These are phyloP conservation scores for Coemansia umbellata DNA, from an alignment of 192 early-diverging fungal species.

Conservation along the genomic window DNA sequence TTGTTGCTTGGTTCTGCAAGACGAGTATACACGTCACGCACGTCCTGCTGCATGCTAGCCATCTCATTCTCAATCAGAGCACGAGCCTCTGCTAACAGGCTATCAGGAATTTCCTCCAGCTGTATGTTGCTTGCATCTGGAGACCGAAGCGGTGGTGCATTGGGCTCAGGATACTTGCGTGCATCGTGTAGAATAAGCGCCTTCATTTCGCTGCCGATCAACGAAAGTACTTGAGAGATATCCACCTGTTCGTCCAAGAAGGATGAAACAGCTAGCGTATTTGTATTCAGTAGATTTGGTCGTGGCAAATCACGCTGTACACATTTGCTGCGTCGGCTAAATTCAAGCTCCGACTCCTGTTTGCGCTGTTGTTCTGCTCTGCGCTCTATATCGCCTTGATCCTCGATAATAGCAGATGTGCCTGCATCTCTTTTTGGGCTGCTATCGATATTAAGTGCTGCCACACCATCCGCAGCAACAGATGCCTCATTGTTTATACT, in stretches of 20 bases:
- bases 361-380: constrained; percentile 52
- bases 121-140: constrained; percentile 3
- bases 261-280: constrained; percentile 6
- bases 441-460: constrained; percentile 5
- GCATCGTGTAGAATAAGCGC: constrained; percentile 69
- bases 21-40: constrained; percentile 6
- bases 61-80: constrained; percentile 55
- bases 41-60: constrained; percentile 3
- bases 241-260: neutral
- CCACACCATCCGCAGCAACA: constrained; percentile 9
- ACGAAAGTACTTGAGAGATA: constrained; percentile 31
- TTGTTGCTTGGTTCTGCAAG: constrained; percentile 18
- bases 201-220: constrained; percentile 74
- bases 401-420: constrained; percentile 41
- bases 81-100: constrained; percentile 56
- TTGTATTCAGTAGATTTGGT: constrained; percentile 45
- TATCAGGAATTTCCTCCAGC: constrained; percentile 56
- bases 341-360: constrained; percentile 43
- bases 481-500: constrained; percentile 4
- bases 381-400: constrained; percentile 75
- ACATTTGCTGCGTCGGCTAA: constrained; percentile 65
- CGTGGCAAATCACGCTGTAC: constrained; percentile 77
- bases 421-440: neutral
- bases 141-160: constrained; percentile 52
- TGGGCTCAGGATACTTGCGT: constrained; percentile 62